Conservation (phyloP, 1,139 yeast genomes). For the Taphrina pruni region DNA sequence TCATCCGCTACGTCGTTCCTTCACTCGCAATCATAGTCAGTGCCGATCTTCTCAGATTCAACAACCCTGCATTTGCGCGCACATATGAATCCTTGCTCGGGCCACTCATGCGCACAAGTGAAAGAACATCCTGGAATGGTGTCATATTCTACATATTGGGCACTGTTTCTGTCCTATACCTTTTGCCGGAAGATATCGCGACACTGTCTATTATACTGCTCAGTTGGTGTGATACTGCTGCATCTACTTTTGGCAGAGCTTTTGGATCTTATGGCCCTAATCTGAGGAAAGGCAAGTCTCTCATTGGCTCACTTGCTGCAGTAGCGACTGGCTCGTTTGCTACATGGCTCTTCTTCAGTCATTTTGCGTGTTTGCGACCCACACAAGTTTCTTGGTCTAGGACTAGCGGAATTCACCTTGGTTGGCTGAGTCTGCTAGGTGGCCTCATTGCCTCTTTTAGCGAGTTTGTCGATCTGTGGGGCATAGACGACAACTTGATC, state of each 20-base stretch:
- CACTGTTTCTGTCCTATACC: slow-evolving; percentile 61
- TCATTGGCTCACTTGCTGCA: slow-evolving; percentile 90
- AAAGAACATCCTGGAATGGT: slow-evolving; percentile 85
- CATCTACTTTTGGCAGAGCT: slow-evolving; percentile 86
- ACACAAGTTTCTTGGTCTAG: slow-evolving; percentile 67
- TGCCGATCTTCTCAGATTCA: slow-evolving; percentile 72
- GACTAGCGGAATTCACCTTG: slow-evolving; percentile 63
- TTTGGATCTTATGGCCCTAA: slow-evolving; percentile 85
- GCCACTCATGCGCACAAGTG: slow-evolving; percentile 81
- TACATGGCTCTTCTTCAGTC: slow-evolving; percentile 71
- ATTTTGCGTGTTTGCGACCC: slow-evolving; percentile 63
- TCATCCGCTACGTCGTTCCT: slow-evolving; percentile 16
- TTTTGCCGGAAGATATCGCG: slow-evolving; percentile 76
- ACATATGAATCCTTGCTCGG: slow-evolving; percentile 71
- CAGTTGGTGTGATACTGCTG: slow-evolving; percentile 98
- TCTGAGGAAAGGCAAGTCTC: slow-evolving; percentile 71
- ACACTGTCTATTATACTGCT: slow-evolving; percentile 76
- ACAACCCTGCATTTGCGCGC: slow-evolving; percentile 64
- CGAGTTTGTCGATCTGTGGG: slow-evolving; percentile 76
- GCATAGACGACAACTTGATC: slow-evolving; percentile 89
- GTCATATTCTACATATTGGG: slow-evolving; percentile 53
- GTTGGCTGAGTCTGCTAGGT: slow-evolving; percentile 62
- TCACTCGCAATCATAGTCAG: slow-evolving; percentile 29
- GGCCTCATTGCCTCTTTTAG: slow-evolving; percentile 85
- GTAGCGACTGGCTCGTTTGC: slow-evolving; percentile 72